Base-by-base conservation (phyloP, 2,329 filamentous ascomycete species). In the Xylariaceae sp. region DNA sequence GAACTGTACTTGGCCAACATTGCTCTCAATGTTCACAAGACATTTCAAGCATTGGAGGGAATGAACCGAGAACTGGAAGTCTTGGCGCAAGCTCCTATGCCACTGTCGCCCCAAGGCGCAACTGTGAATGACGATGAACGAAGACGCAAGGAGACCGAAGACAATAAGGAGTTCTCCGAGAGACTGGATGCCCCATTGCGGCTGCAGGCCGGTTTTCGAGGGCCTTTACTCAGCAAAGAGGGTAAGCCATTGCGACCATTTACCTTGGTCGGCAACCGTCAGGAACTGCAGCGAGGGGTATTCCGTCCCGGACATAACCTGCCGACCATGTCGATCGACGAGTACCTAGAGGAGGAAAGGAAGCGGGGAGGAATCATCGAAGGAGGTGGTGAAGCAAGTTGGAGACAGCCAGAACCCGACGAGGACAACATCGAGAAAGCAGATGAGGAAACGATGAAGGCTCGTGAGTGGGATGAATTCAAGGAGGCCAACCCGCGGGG, bases 291-390 rank as follows among this genome's bases (percentile, higher is more conserved):
- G 61, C 81, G 87, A 60, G 88, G 88, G 2, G 93, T 99, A 0
- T 99, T 99, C 75, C 83, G 90, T 57, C 85, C 91, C 0, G 91
- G 94, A 6, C 94, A 99, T 73, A 97, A 90, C 74, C 77, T 99
- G 60, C 94, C 94, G 0, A 97, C 94, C 2, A 97, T 99, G 94
- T 90, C 86, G 1, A 97, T 99, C 62, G 94, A 99, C 67, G 94
- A 99, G 76, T 99, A 97, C 71, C 79, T 99, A 13, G 94, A 95
- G 55, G 93, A 97, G 74, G 94, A 97, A 77, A 83, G 83, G 70
- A 82, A 84, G 65, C 80, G 89, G 63, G 94, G 94, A 13, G 90
- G 90, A 17, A 92, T 99, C 60, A 90, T 97, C 57, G 89, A 97
- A 71, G 94, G 92, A 42, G 92, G 92, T 35, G 92, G 92, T 15